Evolutionary conservation across 208 protist genomes (phyloP).

Genomic region (Leptomonas pyrrhocoris): DNA sequence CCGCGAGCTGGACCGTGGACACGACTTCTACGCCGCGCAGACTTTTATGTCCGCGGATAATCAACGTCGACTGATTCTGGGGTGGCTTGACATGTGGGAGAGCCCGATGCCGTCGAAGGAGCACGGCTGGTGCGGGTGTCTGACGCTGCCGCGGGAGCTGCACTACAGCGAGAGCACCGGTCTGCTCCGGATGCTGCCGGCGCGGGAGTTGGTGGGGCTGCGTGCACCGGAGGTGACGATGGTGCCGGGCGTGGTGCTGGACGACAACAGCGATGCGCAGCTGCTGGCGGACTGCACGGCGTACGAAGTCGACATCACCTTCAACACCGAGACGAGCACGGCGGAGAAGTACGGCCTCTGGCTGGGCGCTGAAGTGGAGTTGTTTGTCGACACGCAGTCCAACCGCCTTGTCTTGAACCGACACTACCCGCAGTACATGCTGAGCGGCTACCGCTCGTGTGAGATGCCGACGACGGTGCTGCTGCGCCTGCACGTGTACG

Average conservation of each 20-base stretch:
- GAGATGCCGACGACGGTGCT: slow-evolving; percentile 32
- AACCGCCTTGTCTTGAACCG: slow-evolving; percentile 54
- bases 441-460: slow-evolving; percentile 59
- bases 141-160: slow-evolving; percentile 58
- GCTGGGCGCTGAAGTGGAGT: slow-evolving; percentile 51
- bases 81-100: slow-evolving; percentile 54
- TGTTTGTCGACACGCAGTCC: slow-evolving; percentile 54
- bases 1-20: slow-evolving; percentile 44
- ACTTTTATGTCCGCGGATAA: slow-evolving; percentile 36
- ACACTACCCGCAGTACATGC: slow-evolving; percentile 64
- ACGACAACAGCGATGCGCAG: slow-evolving; percentile 25
- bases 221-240: slow-evolving; percentile 25
- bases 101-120: slow-evolving; percentile 38
- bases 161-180: slow-evolving; percentile 25
- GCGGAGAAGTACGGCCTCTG: slow-evolving; percentile 66
- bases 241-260: slow-evolving; percentile 13
- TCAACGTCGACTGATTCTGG: slow-evolving; percentile 40
- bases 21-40: slow-evolving; percentile 52
- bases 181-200: slow-evolving; percentile 34
- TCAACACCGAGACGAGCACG: slow-evolving; percentile 44
- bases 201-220: slow-evolving; percentile 43
- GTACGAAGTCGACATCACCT: slow-evolving; percentile 47
- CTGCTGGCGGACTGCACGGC: slow-evolving; percentile 39
- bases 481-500: slow-evolving; percentile 51
- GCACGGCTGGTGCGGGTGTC: slow-evolving; percentile 41